Evolutionary conservation across 768 basidiomycete genomes (phyloP), one percentile per base, ranked within the genome.

Genomic region (Suillus variegatus): DNA sequence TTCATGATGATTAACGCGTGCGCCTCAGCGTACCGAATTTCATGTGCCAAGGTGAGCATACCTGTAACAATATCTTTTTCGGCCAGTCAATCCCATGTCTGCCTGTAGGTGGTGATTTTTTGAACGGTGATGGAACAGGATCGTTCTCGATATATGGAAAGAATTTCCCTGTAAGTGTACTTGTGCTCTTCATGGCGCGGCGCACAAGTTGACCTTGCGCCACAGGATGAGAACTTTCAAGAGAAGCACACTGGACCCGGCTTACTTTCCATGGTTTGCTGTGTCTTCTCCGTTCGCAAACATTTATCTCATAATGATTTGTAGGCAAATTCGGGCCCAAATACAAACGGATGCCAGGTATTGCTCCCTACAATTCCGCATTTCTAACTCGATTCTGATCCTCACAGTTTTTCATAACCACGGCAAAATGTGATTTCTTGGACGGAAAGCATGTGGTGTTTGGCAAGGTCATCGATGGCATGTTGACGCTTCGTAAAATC

Each of bases 131-230:
- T 71, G 97, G 97, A 43, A 98, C 97, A 1, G 97, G 97, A 1
- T 88, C 90, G 0, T 95, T 96, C 78, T 97, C 94, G n/a, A 94
- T 99, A 68, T 99, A 97, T 71, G 97, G 97, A 32, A 91, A 93
- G 71, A 94, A 93, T 70, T 97, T 97, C 72, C 91, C 90, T 0
- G 95, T 96, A 52, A 65, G 87, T 79, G 18, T 38, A 20, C 10
- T 51, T 25, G 13, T 4, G 1, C 41, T 32, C 18, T 20, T 64
- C 40, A 51, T 20, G 22, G 38, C 63, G 6, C 36, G 14, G 47
- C 49, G 28, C 49, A 46, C 40, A 13, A 22, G 22, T 13, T 22
- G 0, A 38, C 55, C 9, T 57, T 66, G n/a, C 65, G 18, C 40
- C 20, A 28, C 66, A 96, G 90, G 97, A 99, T 72, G 97, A 99